These are phyloP conservation scores for Fusarium sp. DNA, from an alignment of 2,329 filamentous ascomycete species.

Conservation along the genomic window DNA sequence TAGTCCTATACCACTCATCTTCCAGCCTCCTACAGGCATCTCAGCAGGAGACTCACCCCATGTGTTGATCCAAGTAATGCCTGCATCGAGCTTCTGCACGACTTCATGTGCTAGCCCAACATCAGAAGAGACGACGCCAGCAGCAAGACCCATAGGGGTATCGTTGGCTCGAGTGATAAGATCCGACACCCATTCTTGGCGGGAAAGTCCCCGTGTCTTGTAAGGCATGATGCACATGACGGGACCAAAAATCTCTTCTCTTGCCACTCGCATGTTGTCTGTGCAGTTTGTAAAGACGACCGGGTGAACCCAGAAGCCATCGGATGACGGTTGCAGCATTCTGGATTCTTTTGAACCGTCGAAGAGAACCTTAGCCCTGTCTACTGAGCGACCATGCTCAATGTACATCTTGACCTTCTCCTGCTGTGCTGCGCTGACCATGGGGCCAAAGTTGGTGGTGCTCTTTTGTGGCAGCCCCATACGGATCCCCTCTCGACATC, in stretches of 20 bases:
- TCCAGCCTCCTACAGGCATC: slow-evolving; percentile 94
- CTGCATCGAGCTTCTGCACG: slow-evolving; percentile 77
- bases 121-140: slow-evolving; percentile 83
- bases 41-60: slow-evolving; percentile 94
- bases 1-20: slow-evolving; percentile 86
- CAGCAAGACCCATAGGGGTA: slow-evolving; percentile 82
- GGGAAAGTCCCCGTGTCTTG: slow-evolving; percentile 55
- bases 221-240: slow-evolving; percentile 86
- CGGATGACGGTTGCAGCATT: slow-evolving; percentile 59
- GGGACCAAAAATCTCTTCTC: slow-evolving; percentile 89
- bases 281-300: slow-evolving; percentile 89
- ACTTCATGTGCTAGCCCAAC: slow-evolving; percentile 79
- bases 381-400: slow-evolving; percentile 75
- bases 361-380: slow-evolving; percentile 78
- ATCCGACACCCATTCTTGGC: slow-evolving; percentile 66
- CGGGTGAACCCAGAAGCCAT: slow-evolving; percentile 86
- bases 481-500: slow-evolving; percentile 73
- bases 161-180: slow-evolving; percentile 79
- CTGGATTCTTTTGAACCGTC: slow-evolving; percentile 73
- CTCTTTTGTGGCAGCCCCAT: slow-evolving; percentile 78
- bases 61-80: slow-evolving; percentile 92
- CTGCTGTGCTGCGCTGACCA: slow-evolving; percentile 79
- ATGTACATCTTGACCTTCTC: slow-evolving; percentile 86
- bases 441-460: slow-evolving; percentile 83
- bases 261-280: slow-evolving; percentile 81